Evolutionary conservation across 345 rosid genomes (phyloP), one percentile per base, ranked within the genome.

Genomic region (Euphorbia lathyris): DNA sequence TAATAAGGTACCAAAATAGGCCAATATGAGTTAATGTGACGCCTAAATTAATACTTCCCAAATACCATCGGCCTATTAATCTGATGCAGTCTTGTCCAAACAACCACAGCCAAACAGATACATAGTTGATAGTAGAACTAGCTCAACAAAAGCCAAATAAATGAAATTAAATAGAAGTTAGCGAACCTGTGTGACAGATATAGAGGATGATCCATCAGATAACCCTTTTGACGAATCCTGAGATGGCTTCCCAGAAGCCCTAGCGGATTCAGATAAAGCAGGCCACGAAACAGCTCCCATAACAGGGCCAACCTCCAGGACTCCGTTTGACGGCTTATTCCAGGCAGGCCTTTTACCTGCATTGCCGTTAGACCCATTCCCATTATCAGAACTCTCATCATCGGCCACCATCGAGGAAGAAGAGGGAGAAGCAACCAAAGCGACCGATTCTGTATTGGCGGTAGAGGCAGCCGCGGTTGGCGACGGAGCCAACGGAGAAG

Each of bases 281-380:
- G 97, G 97, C 97, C 97, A 89, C 1, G 83, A 73, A 29, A 71
- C 81, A 20, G 83, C 84, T 66, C 77, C 97, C 72, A 92, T 84
- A 36, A 83, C 91, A 38, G 90, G 79, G 22, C 73, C 92, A 13
- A 71, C 73, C 66, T 82, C 89, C 45, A 77, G 73, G 26, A 79
- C 73, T 32, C 86, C 86, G 72, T 83, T 84, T 4, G 88, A 83
- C 5, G 92, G 98, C 82, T 69, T 84, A 47, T 77, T 89, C 98
- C 98, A 91, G 11, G 70, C 90, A 20, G 79, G 86, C 76, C 66
- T 86, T 89, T 83, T 91, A 67, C 88, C 91, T 0, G 76, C 88
- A 84, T 87, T 85, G 60, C 82, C 85, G 22, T 68, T 81, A 45
- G 63, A 45, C 65, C 68, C 83, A 26, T 32, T 76, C 30, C 74